Base-by-base conservation (phyloP, 1,284 basidiomycete genomes). In the Veloporphyrellus conicus region DNA sequence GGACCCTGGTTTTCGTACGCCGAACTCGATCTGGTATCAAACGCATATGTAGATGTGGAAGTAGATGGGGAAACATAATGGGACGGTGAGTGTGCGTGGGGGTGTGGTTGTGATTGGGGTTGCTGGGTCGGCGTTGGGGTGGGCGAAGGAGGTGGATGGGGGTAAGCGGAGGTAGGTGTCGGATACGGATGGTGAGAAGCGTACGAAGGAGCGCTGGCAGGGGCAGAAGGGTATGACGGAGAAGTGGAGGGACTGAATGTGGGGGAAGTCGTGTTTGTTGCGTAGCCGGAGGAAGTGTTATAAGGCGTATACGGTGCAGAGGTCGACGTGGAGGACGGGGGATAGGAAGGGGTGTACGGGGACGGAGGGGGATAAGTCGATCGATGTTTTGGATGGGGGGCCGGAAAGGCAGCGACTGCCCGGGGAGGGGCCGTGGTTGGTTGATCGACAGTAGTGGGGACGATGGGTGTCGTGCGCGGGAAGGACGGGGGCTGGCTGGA, bases 361-460 rank as follows among this genome's bases (percentile, higher is more conserved):
- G 62, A 62, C 8, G 52, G 25, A 8, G 51, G 53, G 38, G 49
- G 52, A 46, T 53, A 56, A 4, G 54, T 48, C 1, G 61, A 20
- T 0, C 60, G 62, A 11, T 53, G 58, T 59, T 66, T 63, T 45
- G 49, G 55, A 3, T 36, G 29, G 6, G 54, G 44, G 2, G 57
- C 33, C 15, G 56, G 46, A 15, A 63, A 59, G 3, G 48, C 35
- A 0, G 60, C 43, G 14, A 41, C 12, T 0, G 53, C 28, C 22
- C 61, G 64, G 1, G 54, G 25, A 10, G 61, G 36, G 1, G 46
- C 40, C 4, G 45, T 3, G 7, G 19, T 9, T 23, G 66, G 59
- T 1, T 67, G 36, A 31, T 72, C 71, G 31, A 71, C 62, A 18
- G 58, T 65, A 2, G 69, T 66, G 15, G 71, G 70, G 0, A 71